Evolutionary conservation across 495 filamentous ascomycete genomes (phyloP).

Genomic region (Podospora didyma): DNA sequence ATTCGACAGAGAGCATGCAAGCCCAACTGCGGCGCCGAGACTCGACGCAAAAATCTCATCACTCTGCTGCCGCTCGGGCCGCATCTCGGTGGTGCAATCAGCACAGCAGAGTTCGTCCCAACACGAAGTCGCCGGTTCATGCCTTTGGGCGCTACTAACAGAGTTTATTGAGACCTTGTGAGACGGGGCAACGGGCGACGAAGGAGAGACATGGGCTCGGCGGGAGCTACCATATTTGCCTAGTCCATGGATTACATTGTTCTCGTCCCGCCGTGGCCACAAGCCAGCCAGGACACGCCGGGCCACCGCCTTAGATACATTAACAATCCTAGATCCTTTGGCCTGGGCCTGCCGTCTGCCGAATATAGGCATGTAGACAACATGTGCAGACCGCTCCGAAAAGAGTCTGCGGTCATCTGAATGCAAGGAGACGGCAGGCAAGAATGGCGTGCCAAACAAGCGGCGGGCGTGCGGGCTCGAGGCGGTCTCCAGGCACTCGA

Average conservation of each 20-base stretch:
- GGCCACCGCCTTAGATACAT: too few species aligned
- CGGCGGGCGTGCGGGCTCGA: background rate
- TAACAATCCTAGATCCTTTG: too few species aligned
- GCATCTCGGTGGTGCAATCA: constrained; percentile 1
- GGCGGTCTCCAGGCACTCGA: background rate
- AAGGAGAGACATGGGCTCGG: too few species aligned
- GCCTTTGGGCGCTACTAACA: background rate
- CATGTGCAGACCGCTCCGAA: background rate
- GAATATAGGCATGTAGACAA: too few species aligned
- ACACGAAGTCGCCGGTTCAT: background rate
- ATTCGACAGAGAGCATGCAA: too few species aligned
- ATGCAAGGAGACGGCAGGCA: background rate
- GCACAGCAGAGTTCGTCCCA: background rate
- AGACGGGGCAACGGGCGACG: too few species aligned
- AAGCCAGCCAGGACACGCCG: too few species aligned
- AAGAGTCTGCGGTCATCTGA: background rate
- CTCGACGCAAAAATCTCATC: background rate
- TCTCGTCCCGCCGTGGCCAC: too few species aligned
- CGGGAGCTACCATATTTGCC: too few species aligned
- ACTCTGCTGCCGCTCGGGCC: background rate
- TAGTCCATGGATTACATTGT: too few species aligned
- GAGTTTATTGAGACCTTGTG: background rate
- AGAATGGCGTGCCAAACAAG: background rate
- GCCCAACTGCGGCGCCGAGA: background rate
- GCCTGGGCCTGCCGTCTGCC: too few species aligned